phyloP scores from a whole-genome alignment of 768 basidiomycete genomes.

The Calocera cornea region DNA sequence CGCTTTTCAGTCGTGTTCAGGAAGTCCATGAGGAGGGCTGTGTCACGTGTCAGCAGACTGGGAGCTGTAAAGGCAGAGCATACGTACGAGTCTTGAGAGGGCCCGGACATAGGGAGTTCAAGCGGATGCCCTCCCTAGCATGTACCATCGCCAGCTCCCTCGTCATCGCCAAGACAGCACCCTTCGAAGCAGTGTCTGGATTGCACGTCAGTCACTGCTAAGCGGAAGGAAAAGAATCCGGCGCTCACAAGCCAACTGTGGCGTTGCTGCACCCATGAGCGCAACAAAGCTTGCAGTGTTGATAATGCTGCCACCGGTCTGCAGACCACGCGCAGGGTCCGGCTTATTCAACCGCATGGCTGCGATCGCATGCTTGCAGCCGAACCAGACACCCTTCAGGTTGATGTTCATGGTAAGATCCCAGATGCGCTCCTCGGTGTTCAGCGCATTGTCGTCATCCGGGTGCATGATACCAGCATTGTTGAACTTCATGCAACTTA shows the following conservation, averaged over 20 bases:
- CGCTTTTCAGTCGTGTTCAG: slow-evolving; percentile 92
- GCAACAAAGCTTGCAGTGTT: slow-evolving; percentile 98
- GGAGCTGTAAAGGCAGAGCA: background rate
- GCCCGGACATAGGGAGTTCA: slow-evolving; percentile 94
- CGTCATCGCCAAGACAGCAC: slow-evolving; percentile 97
- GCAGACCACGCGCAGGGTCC: slow-evolving; percentile 67
- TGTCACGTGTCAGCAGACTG: background rate
- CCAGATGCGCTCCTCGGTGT: slow-evolving; percentile 96
- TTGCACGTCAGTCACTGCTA: slow-evolving; percentile 9
- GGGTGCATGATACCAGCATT: slow-evolving; percentile 90
- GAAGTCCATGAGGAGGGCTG: slow-evolving; percentile 96
- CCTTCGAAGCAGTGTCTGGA: slow-evolving; percentile 94
- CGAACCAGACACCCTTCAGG: slow-evolving; percentile 99
- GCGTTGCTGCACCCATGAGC: slow-evolving; percentile 88
- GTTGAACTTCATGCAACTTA: background rate
- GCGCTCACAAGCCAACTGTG: slow-evolving; percentile 89
- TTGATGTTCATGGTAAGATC: slow-evolving; percentile 87
- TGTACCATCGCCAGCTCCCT: slow-evolving; percentile 96
- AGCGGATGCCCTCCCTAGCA: slow-evolving; percentile 87
- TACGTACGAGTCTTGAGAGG: slow-evolving; percentile 83
- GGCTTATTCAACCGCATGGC: slow-evolving; percentile 91
- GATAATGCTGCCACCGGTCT: slow-evolving; percentile 73
- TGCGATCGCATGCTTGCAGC: slow-evolving; percentile 91
- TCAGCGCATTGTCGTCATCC: slow-evolving; percentile 84
- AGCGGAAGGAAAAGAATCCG: background rate